Evolutionary conservation across 805 yeast genomes (phyloP).

Genomic region (Starmerella floricola): DNA sequence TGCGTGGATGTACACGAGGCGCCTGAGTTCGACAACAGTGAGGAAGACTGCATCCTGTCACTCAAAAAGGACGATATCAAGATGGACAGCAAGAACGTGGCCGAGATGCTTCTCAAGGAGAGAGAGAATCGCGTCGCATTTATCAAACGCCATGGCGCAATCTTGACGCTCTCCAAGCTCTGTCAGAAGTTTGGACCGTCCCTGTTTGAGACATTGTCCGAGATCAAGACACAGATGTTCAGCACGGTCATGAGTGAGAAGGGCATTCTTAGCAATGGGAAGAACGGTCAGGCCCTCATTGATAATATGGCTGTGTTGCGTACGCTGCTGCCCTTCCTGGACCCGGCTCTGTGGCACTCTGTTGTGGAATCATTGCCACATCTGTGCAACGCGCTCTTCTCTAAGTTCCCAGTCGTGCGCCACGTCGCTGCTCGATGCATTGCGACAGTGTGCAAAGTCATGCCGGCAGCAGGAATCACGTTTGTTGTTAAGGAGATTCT

Average conservation of each 20-base stretch:
- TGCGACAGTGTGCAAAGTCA: constrained; percentile 59
- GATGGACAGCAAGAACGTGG: constrained; percentile 45
- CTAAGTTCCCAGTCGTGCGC: constrained; percentile 69
- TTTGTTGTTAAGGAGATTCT: constrained; percentile 63
- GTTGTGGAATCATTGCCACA: constrained; percentile 40
- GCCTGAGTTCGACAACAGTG: constrained; percentile 73
- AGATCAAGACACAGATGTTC: constrained; percentile 51
- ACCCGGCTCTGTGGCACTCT: constrained; percentile 34
- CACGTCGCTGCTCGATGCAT: constrained; percentile 84
- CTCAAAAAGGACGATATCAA: constrained; percentile 38
- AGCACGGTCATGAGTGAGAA: constrained; percentile 40
- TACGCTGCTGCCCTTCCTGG: constrained; percentile 56
- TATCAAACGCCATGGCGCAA: constrained; percentile 76
- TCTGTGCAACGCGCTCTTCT: constrained; percentile 43
- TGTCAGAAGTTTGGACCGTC: constrained; percentile 41
- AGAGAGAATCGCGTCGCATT: constrained; percentile 44
- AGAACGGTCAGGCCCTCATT: constrained; percentile 49
- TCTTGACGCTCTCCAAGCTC: constrained; percentile 51
- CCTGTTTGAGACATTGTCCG: constrained; percentile 52
- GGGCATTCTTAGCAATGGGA: constrained; percentile 11
- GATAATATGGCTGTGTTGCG: constrained; percentile 77
- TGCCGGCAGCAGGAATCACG: constrained; percentile 63
- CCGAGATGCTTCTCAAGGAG: constrained; percentile 38
- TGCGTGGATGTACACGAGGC: constrained; percentile 95
- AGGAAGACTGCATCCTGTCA: constrained; percentile 49